These are phyloP conservation scores for Erodium moschatum DNA, from an alignment of 441 rosid genomes.

Conservation along the genomic window DNA sequence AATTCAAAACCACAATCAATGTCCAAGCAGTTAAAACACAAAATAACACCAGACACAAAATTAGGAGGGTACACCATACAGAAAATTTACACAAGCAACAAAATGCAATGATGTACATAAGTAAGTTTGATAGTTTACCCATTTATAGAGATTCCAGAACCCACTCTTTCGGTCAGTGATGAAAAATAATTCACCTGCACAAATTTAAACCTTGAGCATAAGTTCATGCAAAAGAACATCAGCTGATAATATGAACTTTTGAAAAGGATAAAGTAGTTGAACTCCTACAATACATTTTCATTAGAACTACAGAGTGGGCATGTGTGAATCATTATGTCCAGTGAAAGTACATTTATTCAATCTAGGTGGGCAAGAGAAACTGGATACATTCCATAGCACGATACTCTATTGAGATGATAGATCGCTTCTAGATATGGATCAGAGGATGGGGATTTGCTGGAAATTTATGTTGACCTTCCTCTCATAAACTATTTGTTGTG, in stretches of 20 bases:
- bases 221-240: slow-evolving; percentile 10
- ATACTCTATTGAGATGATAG: not conserved
- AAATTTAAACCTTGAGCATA: slow-evolving; percentile 14
- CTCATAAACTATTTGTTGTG: not conserved
- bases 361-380: not conserved
- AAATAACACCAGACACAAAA: not conserved
- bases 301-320: not conserved
- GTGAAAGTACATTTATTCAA: not conserved
- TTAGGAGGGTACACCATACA: not conserved
- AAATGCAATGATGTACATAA: not conserved
- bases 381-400: slow-evolving; percentile 4
- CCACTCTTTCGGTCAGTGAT: slow-evolving; percentile 65
- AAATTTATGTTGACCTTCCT: not conserved
- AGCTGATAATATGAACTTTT: slow-evolving; percentile 1
- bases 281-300: slow-evolving; percentile 10
- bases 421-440: not conserved
- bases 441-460: not conserved
- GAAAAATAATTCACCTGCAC: slow-evolving; percentile 79
- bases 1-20: not conserved
- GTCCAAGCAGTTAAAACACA: not conserved
- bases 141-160: slow-evolving; percentile 84
- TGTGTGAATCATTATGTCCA: slow-evolving; percentile 2
- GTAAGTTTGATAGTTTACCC: slow-evolving; percentile 40
- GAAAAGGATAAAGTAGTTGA: not conserved
- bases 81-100: not conserved